Conservation (phyloP, 306 rosid genomes). For the Crataegus laevigata region DNA sequence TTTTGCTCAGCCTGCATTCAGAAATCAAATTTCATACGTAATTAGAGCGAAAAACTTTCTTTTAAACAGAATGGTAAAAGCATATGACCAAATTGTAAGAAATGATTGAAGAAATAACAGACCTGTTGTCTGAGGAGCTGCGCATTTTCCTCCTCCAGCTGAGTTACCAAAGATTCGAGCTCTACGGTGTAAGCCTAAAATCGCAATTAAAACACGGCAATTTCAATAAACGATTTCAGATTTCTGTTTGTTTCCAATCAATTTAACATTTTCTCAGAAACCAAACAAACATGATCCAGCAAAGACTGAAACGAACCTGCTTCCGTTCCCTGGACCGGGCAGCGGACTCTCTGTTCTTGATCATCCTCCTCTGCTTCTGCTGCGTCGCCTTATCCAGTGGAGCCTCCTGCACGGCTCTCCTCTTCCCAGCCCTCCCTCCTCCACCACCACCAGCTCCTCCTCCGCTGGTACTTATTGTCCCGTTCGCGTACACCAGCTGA, state of each 20-base stretch:
- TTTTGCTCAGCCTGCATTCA: conserved; percentile 56
- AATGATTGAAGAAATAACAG: not conserved
- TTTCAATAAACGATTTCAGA: not conserved
- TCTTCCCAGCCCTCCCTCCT: conserved; percentile 48
- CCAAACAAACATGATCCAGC: not conserved
- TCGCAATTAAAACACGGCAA: not conserved
- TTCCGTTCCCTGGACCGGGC: conserved; percentile 94
- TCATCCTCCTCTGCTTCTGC: conserved; percentile 50
- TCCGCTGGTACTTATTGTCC: not conserved
- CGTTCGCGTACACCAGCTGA: conserved; percentile 29
- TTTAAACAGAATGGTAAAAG: not conserved
- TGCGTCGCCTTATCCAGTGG: conserved; percentile 69
- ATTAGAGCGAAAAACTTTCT: not conserved
- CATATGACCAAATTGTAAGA: not conserved
- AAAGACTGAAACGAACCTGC: conserved; percentile 33
- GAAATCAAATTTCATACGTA: not conserved
- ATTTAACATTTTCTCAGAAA: not conserved
- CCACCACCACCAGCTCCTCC: not conserved
- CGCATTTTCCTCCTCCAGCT: conserved; percentile 69
- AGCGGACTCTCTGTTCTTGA: conserved; percentile 59
- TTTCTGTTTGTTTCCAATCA: not conserved
- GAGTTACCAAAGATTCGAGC: conserved; percentile 65
- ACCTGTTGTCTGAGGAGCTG: conserved; percentile 58
- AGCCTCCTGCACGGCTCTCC: conserved; percentile 49
- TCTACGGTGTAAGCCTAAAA: conserved; percentile 74